A percentile compares a stretch with the other conserved stretches of the same genome.
Evolutionary conservation across 1,139 yeast genomes (phyloP).

Genomic region (Lodderomyces pseudojiufengensis): DNA sequence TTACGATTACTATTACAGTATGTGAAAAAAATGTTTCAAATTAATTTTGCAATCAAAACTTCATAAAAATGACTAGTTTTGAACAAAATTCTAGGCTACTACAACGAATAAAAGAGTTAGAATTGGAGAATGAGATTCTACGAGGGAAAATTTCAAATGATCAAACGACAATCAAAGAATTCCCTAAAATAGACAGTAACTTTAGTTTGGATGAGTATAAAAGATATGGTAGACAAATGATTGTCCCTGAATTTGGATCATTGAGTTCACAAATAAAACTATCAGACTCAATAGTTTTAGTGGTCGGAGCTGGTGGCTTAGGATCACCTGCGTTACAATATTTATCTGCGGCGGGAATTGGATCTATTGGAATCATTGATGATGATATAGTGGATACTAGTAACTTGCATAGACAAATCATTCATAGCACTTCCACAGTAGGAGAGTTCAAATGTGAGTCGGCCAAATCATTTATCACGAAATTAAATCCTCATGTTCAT

Average conservation of each 20-base stretch:
- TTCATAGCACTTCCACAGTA: slow-evolving; percentile 64
- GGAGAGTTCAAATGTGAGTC: slow-evolving; percentile 77
- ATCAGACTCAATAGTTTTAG: slow-evolving; percentile 57
- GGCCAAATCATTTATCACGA: slow-evolving; percentile 52
- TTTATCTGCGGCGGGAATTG: slow-evolving; percentile 85
- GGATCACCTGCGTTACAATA: slow-evolving; percentile 92
- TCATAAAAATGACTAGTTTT: not conserved
- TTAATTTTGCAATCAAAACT: no score
- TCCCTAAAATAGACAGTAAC: slow-evolving; percentile 10
- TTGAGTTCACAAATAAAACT: slow-evolving; percentile 53
- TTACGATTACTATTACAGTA: no score
- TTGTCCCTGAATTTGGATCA: slow-evolving; percentile 74
- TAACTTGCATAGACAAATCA: slow-evolving; percentile 84
- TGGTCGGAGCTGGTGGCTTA: slow-evolving; percentile 95
- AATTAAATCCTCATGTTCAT: slow-evolving; percentile 64
- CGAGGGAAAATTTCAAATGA: slow-evolving; percentile 5
- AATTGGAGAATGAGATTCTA: slow-evolving; percentile 22
- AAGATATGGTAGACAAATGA: slow-evolving; percentile 93
- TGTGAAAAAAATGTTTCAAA: no score
- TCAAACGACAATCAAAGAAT: not conserved
- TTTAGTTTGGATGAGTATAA: slow-evolving; percentile 62
- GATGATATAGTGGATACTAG: slow-evolving; percentile 80
- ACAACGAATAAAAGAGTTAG: slow-evolving; percentile 19
- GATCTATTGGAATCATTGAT: slow-evolving; percentile 82
- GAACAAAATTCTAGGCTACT: slow-evolving; percentile 17